Conservation (phyloP, 2,329 filamentous ascomycete genomes). For the Trichoderma brevicompactum region DNA sequence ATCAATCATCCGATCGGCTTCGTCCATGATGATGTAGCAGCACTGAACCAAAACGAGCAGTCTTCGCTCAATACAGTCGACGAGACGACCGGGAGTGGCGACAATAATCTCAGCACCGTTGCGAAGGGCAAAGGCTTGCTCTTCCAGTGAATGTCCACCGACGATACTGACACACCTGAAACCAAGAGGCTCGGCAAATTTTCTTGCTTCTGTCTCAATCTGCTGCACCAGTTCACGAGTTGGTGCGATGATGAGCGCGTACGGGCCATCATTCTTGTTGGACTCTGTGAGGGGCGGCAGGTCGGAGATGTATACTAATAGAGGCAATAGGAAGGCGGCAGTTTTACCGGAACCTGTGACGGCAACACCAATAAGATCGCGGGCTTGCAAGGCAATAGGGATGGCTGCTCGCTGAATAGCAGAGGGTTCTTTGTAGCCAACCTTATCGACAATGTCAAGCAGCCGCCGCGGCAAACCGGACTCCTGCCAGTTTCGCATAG, state of each 20-base stretch:
- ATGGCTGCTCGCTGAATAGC: constrained; percentile 94
- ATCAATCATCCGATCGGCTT: constrained; percentile 99
- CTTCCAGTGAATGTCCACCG: constrained; percentile 94
- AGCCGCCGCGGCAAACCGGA: constrained; percentile 77
- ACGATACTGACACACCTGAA: constrained; percentile 97
- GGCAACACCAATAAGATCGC: constrained; percentile 97
- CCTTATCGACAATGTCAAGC: constrained; percentile 78
- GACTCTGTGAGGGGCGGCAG: constrained; percentile 81
- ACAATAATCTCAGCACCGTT: constrained; percentile 98
- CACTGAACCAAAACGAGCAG: constrained; percentile 93
- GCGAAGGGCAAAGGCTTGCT: constrained; percentile 86
- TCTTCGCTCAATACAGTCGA: constrained; percentile 94
- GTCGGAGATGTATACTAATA: constrained; percentile 93
- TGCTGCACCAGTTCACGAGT: constrained; percentile 98
- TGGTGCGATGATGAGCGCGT: constrained; percentile 94
- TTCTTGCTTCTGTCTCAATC: constrained; percentile 90
- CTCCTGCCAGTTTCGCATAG: constrained; percentile 93
- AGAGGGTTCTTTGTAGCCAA: constrained; percentile 90
- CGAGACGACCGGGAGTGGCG: constrained; percentile 94
- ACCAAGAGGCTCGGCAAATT: constrained; percentile 87
- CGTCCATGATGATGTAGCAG: constrained; percentile 99
- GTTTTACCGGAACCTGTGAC: constrained; percentile 99
- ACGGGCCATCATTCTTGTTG: constrained; percentile 93
- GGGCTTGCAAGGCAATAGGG: constrained; percentile 87
- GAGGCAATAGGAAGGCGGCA: constrained; percentile 86